These are phyloP conservation scores for Sugiyamaella paludigena DNA, from an alignment of 1,139 yeast species.

Conservation along the genomic window DNA sequence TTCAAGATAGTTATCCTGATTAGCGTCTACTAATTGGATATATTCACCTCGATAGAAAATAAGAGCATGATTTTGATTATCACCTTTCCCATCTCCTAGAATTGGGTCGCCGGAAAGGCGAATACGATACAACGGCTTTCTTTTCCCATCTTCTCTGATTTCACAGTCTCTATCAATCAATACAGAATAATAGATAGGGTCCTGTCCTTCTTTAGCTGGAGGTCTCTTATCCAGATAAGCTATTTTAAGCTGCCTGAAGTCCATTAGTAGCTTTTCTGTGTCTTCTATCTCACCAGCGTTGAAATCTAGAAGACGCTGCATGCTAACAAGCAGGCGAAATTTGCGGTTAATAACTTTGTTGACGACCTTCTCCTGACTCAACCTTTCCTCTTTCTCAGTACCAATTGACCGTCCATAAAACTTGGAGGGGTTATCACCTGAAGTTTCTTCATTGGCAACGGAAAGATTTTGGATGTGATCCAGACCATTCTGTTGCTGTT, in stretches of 20 bases:
- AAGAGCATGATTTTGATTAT: constrained; percentile 77
- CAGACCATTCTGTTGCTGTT: not conserved
- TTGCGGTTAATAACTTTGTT: constrained; percentile 58
- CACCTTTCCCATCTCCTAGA: constrained; percentile 87
- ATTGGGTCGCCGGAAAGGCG: constrained; percentile 81
- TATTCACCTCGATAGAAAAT: constrained; percentile 82
- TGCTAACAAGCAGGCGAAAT: constrained; percentile 64
- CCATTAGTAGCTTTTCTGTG: constrained; percentile 53
- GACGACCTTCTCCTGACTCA: constrained; percentile 34
- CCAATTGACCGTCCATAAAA: not conserved
- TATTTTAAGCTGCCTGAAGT: constrained; percentile 61
- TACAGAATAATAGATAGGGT: constrained; percentile 54
- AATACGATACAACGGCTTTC: constrained; percentile 53
- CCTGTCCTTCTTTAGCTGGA: constrained; percentile 28
- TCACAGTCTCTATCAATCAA: constrained; percentile 55
- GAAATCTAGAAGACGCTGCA: constrained; percentile 63
- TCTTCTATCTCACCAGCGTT: constrained; percentile 52
- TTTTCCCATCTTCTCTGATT: constrained; percentile 43
- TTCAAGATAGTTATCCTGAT: constrained; percentile 82
- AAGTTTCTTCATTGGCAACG: not conserved
- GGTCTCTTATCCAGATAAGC: constrained; percentile 57
- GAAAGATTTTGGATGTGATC: too few species aligned
- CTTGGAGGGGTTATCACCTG: not conserved
- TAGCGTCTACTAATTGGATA: constrained; percentile 83
- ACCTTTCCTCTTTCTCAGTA: constrained; percentile 40